These are phyloP conservation scores for Hypoxylon rubiginosum DNA, from an alignment of 2,329 filamentous ascomycete species.

Conservation along the genomic window DNA sequence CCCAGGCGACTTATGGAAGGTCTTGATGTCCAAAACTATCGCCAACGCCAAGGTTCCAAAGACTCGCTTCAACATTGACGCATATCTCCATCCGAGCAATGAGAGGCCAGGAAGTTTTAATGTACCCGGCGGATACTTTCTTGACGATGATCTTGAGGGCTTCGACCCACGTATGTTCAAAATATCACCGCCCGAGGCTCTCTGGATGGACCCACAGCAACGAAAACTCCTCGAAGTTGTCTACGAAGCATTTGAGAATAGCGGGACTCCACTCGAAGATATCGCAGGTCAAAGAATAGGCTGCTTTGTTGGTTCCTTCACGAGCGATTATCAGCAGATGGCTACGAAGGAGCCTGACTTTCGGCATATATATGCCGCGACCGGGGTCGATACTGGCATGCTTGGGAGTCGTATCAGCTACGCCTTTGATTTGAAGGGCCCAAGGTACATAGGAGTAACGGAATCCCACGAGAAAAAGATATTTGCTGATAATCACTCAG, in stretches of 20 bases:
- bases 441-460: conserved; percentile 22
- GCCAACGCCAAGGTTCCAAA: conserved; percentile 36
- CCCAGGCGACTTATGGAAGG: conserved; percentile 32
- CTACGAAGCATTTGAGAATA: conserved; percentile 57
- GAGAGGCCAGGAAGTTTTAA: conserved; percentile 25
- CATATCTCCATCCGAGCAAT: conserved; percentile 16
- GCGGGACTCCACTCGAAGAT: conserved; percentile 49
- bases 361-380: conserved; percentile 17
- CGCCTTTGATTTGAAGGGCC: conserved; percentile 31
- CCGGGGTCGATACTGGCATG: conserved; percentile 23
- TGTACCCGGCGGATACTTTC: conserved; percentile 22
- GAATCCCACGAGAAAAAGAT: too few species aligned
- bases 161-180: conserved; percentile 58
- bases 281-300: conserved; percentile 44
- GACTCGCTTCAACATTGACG: conserved; percentile 37
- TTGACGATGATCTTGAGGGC: conserved; percentile 15
- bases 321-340: conserved; percentile 38
- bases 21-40: conserved; percentile 32
- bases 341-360: conserved; percentile 18
- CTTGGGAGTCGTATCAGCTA: conserved; percentile 30
- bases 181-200: conserved; percentile 54
- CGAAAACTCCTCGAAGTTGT: conserved; percentile 55
- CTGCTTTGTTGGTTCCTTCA: conserved; percentile 36
- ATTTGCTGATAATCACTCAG: conserved; percentile 34
- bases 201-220: conserved; percentile 58